phyloP scores from a whole-genome alignment of 2,329 filamentous ascomycete genomes.

The Sporothrix curviconia region DNA sequence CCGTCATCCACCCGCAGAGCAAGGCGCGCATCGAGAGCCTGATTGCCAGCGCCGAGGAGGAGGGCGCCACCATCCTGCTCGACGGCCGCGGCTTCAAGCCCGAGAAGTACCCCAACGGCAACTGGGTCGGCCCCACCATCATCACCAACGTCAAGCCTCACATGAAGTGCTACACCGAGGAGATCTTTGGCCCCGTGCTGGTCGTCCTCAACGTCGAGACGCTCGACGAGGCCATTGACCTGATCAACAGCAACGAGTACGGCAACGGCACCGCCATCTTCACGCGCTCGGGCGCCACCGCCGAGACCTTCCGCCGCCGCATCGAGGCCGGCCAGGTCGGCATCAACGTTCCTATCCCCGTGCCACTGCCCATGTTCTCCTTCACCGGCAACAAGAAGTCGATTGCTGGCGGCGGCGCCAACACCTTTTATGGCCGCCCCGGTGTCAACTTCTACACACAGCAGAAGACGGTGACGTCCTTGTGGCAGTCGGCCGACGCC shows the following conservation, averaged over 20 bases:
- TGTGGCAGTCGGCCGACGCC: constrained; percentile 84
- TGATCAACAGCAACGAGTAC: constrained; percentile 83
- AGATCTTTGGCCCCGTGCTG: constrained; percentile 80
- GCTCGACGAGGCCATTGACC: constrained; percentile 69
- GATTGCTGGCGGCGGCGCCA: constrained; percentile 83
- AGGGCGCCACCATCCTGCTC: constrained; percentile 76
- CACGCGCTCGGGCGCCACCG: constrained; percentile 69
- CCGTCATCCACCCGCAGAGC: constrained; percentile 73
- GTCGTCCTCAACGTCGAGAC: constrained; percentile 74
- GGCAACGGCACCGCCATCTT: constrained; percentile 84
- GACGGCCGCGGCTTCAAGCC: constrained; percentile 72
- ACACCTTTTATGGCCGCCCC: constrained; percentile 90
- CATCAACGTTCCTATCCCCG: constrained; percentile 75
- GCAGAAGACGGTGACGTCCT: constrained; percentile 90
- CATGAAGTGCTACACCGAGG: constrained; percentile 79
- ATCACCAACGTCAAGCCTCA: constrained; percentile 72
- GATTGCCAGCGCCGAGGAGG: constrained; percentile 69
- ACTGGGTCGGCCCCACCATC: constrained; percentile 79
- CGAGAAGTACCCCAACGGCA: constrained; percentile 74
- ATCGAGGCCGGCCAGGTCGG: constrained; percentile 83
- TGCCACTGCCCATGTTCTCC: constrained; percentile 64
- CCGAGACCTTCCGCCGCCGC: constrained; percentile 69
- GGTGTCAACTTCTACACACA: constrained; percentile 95
- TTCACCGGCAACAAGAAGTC: constrained; percentile 81
- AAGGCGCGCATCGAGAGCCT: constrained; percentile 71